These are phyloP conservation scores for Macaranga tanarius DNA, from an alignment of 441 rosid species.

Conservation along the genomic window DNA sequence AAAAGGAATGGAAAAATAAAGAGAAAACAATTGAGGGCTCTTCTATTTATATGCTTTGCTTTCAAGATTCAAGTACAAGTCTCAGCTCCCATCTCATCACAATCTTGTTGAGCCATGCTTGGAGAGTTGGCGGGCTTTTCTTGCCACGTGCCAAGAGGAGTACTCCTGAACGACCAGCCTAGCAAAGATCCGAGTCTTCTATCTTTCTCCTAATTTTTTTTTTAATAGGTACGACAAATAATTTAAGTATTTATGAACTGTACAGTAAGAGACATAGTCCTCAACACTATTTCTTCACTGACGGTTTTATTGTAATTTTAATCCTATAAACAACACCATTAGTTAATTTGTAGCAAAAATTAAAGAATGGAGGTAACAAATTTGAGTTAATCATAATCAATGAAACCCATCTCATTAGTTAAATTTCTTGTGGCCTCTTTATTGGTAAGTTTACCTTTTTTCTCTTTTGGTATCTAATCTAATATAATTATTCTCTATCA, in stretches of 20 bases:
- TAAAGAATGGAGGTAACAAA: not conserved
- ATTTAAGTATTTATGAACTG: too few species aligned
- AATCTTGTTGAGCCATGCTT: slow-evolving; percentile 5
- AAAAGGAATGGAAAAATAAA: not conserved
- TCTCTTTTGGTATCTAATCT: not conserved
- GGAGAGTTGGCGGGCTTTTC: slow-evolving; percentile 14
- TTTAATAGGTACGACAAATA: too few species aligned
- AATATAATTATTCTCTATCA: slow-evolving; percentile 12
- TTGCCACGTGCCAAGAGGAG: slow-evolving; percentile 14
- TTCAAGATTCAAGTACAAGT: not conserved
- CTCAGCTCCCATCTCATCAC: not conserved
- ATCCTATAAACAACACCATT: too few species aligned
- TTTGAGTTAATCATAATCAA: not conserved
- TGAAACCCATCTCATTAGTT: not conserved
- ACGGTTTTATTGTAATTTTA: too few species aligned
- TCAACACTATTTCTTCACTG: too few species aligned
- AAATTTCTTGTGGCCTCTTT: not conserved
- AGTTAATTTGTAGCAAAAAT: not conserved
- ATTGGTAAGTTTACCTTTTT: slow-evolving; percentile 4
- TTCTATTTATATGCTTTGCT: not conserved
- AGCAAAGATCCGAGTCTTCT: not conserved
- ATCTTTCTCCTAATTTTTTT: not conserved
- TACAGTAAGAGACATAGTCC: too few species aligned
- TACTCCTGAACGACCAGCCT: slow-evolving; percentile 16
- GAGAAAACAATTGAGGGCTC: not conserved